Conservation (phyloP, 176 grass and related monocot genomes). For the Typha latifolia region DNA sequence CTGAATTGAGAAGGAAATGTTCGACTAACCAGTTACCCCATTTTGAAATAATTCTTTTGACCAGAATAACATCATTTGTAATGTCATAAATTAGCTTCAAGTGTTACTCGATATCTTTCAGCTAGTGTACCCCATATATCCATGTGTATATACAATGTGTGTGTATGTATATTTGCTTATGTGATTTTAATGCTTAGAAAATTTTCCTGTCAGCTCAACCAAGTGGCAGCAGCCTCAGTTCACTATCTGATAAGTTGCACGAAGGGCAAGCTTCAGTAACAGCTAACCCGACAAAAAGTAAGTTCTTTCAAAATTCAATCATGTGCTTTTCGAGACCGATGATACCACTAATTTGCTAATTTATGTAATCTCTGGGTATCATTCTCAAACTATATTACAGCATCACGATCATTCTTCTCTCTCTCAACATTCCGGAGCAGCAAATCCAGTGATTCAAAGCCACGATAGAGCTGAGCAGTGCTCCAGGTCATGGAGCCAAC, state of each 20-base stretch:
- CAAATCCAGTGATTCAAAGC: slow-evolving; percentile 79
- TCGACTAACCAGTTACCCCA: too few species aligned
- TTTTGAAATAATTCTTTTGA: too few species aligned
- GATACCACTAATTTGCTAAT: not conserved
- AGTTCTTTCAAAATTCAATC: slow-evolving; percentile 14
- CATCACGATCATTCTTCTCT: slow-evolving; percentile 93
- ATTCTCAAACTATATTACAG: slow-evolving; percentile 32
- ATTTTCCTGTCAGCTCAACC: slow-evolving; percentile 41
- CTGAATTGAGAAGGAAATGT: too few species aligned
- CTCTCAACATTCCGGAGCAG: slow-evolving; percentile 99
- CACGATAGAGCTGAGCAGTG: slow-evolving; percentile 45
- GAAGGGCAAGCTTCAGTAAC: slow-evolving; percentile 38
- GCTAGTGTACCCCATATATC: too few species aligned
- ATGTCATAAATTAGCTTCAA: too few species aligned
- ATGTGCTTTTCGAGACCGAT: not conserved
- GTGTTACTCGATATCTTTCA: too few species aligned
- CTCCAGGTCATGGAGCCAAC: slow-evolving; percentile 14
- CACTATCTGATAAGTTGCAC: slow-evolving; percentile 40
- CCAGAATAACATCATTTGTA: too few species aligned
- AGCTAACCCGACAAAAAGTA: slow-evolving; percentile 65
- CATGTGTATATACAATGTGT: too few species aligned
- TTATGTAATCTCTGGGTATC: slow-evolving; percentile 6
- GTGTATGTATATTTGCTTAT: not conserved
- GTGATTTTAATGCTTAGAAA: not conserved
- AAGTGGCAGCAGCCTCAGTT: slow-evolving; percentile 42